phyloP scores from a whole-genome alignment of 1,139 yeast genomes.

The Blastobotrys raffinosifermentans region DNA sequence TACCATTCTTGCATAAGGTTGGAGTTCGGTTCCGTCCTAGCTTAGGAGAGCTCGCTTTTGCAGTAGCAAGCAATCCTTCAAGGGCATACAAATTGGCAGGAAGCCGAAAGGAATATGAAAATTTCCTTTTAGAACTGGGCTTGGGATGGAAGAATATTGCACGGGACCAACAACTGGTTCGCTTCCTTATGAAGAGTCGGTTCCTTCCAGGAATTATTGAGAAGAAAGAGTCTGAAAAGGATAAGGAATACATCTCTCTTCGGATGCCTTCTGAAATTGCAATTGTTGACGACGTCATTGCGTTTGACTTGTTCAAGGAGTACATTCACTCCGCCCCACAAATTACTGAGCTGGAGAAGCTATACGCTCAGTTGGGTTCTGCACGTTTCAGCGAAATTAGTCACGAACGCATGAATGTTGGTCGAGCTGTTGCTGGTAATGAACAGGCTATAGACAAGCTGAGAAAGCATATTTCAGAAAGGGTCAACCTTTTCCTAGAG shows the following conservation, averaged over 20 bases:
- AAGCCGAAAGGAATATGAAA: conserved; percentile 23
- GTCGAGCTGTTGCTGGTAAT: conserved; percentile 12
- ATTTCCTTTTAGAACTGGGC: conserved; percentile 25
- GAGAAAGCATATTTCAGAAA: conserved; percentile 21
- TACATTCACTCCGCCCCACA: conserved; percentile 36
- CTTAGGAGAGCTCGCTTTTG: conserved; percentile 29
- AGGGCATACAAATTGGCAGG: conserved; percentile 28
- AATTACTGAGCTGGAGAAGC: conserved; percentile 27
- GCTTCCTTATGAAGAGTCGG: conserved; percentile 25
- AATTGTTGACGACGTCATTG: conserved; percentile 37
- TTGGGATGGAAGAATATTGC: conserved; percentile 25
- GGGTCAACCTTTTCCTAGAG: conserved; percentile 32
- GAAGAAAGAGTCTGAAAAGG: conserved; percentile 17
- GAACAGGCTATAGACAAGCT: conserved; percentile 10
- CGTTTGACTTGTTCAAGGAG: conserved; percentile 32
- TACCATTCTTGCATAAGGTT: conserved; percentile 30
- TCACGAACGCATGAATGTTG: conserved; percentile 20
- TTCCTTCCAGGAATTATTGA: conserved; percentile 30
- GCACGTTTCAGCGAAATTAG: conserved; percentile 25
- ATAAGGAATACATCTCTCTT: conserved; percentile 19
- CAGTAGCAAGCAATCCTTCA: conserved; percentile 29
- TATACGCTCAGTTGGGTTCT: conserved; percentile 30
- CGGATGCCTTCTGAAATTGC: conserved; percentile 29
- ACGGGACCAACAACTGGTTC: conserved; percentile 23
- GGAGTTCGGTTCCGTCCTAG: conserved; percentile 36